A percentile compares a stretch with the other conserved stretches of the same genome.
Conservation (phyloP, 495 filamentous ascomycete genomes). For the Terfezia boudieri region DNA sequence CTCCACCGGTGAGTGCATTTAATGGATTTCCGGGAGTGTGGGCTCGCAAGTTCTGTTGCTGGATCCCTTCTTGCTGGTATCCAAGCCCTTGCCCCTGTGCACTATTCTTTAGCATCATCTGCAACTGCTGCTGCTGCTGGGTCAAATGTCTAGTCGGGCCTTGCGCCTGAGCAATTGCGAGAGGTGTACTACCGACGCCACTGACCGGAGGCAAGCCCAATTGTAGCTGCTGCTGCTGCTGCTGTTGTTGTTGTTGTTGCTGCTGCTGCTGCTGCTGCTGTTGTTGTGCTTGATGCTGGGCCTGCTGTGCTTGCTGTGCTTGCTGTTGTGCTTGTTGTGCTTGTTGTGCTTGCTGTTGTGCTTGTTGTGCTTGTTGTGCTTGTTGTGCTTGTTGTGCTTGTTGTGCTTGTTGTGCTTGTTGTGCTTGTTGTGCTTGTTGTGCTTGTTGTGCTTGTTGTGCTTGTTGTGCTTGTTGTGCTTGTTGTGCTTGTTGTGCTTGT, state of each 20-base stretch:
- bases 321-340: slow-evolving; percentile 13
- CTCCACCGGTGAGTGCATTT: slow-evolving; percentile 19
- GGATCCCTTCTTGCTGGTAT: slow-evolving; percentile 13
- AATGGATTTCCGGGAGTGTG: neutral
- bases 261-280: slow-evolving; percentile 9
- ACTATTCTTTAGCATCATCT: neutral
- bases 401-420: neutral
- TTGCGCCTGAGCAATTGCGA: neutral
- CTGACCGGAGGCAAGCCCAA: no score
- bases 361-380: slow-evolving; percentile 12
- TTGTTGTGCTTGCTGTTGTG: slow-evolving; percentile 1
- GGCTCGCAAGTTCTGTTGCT: slow-evolving; percentile 29
- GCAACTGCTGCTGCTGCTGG: neutral
- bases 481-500: neutral
- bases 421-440: neutral
- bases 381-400: slow-evolving; percentile 9
- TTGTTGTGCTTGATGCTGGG: slow-evolving; percentile 6
- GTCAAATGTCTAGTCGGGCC: neutral
- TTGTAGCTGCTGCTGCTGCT: neutral
- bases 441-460: neutral
- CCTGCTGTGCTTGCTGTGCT: neutral
- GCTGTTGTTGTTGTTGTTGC: slow-evolving; percentile 12
- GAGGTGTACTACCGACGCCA: no score
- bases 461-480: neutral
- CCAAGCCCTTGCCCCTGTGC: neutral